Percentiles rank a stretch among this genome's conserved stretches.
Evolutionary conservation across 805 yeast genomes (phyloP).

Genomic region (Pichia manshurica): DNA sequence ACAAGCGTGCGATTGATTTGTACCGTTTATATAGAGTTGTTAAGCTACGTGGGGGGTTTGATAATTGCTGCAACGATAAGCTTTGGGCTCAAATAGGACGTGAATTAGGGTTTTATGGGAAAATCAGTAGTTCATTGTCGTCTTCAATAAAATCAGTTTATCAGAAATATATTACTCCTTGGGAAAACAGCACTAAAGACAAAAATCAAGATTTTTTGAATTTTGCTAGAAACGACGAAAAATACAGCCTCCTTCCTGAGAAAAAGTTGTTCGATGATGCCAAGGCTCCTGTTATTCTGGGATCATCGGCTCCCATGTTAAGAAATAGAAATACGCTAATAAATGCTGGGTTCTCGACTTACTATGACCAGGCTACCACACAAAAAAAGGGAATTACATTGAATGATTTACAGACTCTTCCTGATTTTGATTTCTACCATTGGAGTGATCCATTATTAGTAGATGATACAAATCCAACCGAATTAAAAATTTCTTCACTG

Average conservation of each 20-base stretch:
- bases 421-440: conserved; percentile 36
- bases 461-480: conserved; percentile 35
- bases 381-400: conserved; percentile 35
- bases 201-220: conserved; percentile 11
- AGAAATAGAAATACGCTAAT: conserved; percentile 42
- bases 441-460: conserved; percentile 37
- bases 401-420: conserved; percentile 31
- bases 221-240: conserved; percentile 10
- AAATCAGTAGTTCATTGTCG: conserved; percentile 64
- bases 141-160: conserved; percentile 60
- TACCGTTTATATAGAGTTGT: conserved; percentile 56
- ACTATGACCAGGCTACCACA: conserved; percentile 44
- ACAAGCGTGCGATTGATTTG: conserved; percentile 60
- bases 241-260: conserved; percentile 3
- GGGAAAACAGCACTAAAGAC: conserved; percentile 17
- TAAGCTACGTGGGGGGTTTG: conserved; percentile 59
- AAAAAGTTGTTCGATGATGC: background rate
- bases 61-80: conserved; percentile 55
- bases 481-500: conserved; percentile 40
- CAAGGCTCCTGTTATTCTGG: conserved; percentile 37
- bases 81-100: conserved; percentile 82
- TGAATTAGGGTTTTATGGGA: conserved; percentile 71
- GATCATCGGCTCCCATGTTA: conserved; percentile 40
- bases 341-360: conserved; percentile 46
- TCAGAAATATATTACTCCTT: conserved; percentile 35